Evolutionary conservation across 805 yeast genomes (phyloP).

Genomic region (Citeromyces matritensis): DNA sequence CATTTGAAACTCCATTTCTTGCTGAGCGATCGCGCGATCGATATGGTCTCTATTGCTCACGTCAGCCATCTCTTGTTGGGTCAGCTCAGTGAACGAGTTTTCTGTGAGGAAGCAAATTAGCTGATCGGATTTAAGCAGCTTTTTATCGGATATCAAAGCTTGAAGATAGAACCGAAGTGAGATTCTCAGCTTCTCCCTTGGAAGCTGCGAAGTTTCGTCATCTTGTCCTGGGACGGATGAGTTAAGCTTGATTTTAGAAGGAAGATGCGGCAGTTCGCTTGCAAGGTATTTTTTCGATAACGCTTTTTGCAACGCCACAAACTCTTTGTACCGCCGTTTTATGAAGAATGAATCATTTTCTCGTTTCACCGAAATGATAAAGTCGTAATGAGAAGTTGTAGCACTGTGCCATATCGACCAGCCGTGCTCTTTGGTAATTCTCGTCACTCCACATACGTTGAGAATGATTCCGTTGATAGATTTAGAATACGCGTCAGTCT

Average conservation of each 20-base stretch:
- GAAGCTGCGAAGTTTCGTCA: constrained; percentile 13
- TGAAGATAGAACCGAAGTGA: constrained; percentile 64
- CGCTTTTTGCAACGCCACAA: constrained; percentile 36
- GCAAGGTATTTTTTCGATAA: constrained; percentile 55
- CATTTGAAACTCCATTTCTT: constrained; percentile 60
- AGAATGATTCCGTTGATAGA: constrained; percentile 46
- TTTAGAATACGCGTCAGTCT: no score
- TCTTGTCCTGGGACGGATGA: constrained; percentile 7
- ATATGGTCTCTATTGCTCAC: constrained; percentile 37
- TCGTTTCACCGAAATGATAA: constrained; percentile 29
- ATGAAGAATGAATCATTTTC: constrained; percentile 26
- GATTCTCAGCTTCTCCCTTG: constrained; percentile 65
- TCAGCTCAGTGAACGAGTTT: constrained; percentile 19
- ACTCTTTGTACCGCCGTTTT: constrained; percentile 53
- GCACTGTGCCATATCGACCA: background rate
- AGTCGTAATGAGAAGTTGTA: constrained; percentile 16
- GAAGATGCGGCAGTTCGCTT: constrained; percentile 26
- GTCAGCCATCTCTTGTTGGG: constrained; percentile 34
- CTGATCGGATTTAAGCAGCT: constrained; percentile 33
- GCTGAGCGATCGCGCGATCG: constrained; percentile 39
- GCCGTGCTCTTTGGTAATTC: constrained; percentile 3
- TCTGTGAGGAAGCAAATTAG: constrained; percentile 38
- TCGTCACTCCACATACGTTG: constrained; percentile 52
- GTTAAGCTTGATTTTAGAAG: constrained; percentile 13
- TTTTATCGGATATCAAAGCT: constrained; percentile 33